Evolutionary conservation across 1,284 basidiomycete genomes (phyloP), one percentile per base, ranked within the genome.

Genomic region (Erythrobasidium hasegawianum): DNA sequence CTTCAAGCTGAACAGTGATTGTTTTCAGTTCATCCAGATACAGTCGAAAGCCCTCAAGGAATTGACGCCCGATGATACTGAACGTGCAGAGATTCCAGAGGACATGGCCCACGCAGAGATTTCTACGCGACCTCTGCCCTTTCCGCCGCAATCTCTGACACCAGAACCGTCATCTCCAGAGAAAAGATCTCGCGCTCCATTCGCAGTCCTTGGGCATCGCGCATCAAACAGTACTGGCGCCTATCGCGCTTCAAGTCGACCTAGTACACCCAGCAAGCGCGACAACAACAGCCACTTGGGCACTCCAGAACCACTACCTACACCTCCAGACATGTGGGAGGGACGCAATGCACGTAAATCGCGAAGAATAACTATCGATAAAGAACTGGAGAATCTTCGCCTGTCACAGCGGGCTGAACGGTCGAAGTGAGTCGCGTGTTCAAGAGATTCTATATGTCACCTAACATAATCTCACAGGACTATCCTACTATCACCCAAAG

Each of bases 321-420:
- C 56, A 22, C 62, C 62, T 18, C 62, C 62, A 14, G 62, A 26
- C 18, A 53, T 53, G 18, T 22, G 22, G 26, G 54, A 56, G 55
- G 14, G 18, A 49, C 33, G 33, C 39, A 67, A 64, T 40, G 58
- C 56, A 52, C 68, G 72, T 27, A 71, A 70, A 38, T 33, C 33
- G 22, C 60, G 73, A 4, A 55, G 73, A 26, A 58, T 67, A 29
- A 74, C 73, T 43, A 69, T 70, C 47, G 71, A 69, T 14, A 65
- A 69, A 22, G 73, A 74, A 16, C n/a, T 74, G 13, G 68, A 54
- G 41, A 55, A 45, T 11, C 52, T 74, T 9, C 49, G 57, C 40
- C 43, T 60, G 49, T 27, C 39, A n/a, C 59, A 54, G 20, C 67
- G 47, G 1, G 71, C 71, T 20, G 66, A 64, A 22, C 40, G 62